Percentiles rank a stretch among this genome's conserved stretches.
phyloP scores from a whole-genome alignment of 371 early-diverging fungal genomes.

The Actinomortierella ambigua region DNA sequence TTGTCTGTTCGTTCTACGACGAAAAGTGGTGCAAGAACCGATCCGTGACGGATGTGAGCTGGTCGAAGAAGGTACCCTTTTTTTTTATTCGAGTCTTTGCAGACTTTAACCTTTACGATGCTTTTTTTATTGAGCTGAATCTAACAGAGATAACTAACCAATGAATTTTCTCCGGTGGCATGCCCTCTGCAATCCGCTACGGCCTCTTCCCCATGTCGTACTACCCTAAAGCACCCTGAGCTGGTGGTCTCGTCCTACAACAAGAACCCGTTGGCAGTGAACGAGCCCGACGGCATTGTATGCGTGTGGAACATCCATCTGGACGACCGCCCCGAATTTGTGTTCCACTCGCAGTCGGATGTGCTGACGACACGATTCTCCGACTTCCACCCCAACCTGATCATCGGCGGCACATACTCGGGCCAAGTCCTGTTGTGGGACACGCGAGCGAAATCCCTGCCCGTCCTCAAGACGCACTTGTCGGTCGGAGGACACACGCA shows the following conservation, averaged over 20 bases:
- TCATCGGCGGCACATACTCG: constrained; percentile 95
- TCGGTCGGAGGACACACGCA: constrained; percentile 95
- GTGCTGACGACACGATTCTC: constrained; percentile 90
- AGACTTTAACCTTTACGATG: too few species aligned
- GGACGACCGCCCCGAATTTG: constrained; percentile 91
- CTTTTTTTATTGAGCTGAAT: too few species aligned
- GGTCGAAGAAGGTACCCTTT: constrained; percentile 83
- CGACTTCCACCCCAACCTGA: constrained; percentile 86
- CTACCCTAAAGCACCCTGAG: constrained; percentile 74
- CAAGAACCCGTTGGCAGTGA: constrained; percentile 82
- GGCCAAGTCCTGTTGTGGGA: constrained; percentile 98
- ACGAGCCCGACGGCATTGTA: constrained; percentile 94
- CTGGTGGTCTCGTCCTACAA: constrained; percentile 88
- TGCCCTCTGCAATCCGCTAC: too few species aligned
- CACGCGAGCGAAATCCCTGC: constrained; percentile 85
- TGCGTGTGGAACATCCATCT: constrained; percentile 93
- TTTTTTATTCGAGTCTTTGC: neutral
- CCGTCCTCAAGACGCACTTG: constrained; percentile 86
- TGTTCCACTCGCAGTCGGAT: constrained; percentile 93
- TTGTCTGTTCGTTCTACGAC: constrained; percentile 74
- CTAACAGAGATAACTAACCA: too few species aligned
- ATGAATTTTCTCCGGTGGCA: neutral
- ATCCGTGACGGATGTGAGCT: constrained; percentile 88
- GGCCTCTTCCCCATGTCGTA: too few species aligned
- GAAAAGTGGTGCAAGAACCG: constrained; percentile 85